phyloP scores from a whole-genome alignment of 1,284 basidiomycete species.

The Coniferiporia weirii region DNA sequence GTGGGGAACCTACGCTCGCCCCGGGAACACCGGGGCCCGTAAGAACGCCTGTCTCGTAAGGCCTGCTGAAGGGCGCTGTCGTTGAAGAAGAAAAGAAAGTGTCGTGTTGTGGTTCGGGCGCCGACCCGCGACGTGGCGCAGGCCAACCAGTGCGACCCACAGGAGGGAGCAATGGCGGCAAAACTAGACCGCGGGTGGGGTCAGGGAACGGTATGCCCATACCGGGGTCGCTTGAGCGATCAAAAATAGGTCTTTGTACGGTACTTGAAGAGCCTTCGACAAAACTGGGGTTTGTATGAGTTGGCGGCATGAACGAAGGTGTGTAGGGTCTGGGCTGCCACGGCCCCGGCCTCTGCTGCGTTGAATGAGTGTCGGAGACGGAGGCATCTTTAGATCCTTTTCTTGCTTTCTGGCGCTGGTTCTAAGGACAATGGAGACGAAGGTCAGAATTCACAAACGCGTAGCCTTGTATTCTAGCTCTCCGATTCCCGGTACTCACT shows the following conservation, averaged over 20 bases:
- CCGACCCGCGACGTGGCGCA: neutral
- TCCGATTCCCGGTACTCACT: conserved; percentile 36
- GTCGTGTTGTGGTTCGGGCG: neutral
- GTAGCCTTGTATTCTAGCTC: neutral
- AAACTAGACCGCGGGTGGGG: neutral
- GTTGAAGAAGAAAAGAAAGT: neutral
- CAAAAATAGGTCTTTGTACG: neutral
- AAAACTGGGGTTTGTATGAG: neutral
- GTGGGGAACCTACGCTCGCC: neutral
- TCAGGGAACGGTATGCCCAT: neutral
- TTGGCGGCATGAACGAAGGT: neutral
- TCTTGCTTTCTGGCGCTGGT: conserved; percentile 19
- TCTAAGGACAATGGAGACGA: conserved; percentile 1
- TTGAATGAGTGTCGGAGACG: neutral
- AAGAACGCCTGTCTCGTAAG: neutral
- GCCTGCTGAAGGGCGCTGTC: neutral
- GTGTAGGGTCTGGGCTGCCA: conserved; percentile 4
- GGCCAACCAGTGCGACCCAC: neutral
- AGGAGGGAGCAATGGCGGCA: neutral
- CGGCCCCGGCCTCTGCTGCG: neutral
- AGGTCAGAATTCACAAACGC: neutral
- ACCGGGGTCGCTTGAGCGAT: neutral
- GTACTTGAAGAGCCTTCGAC: neutral
- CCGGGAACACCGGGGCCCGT: conserved; percentile 17
- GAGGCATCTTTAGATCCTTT: conserved; percentile 11